Percentiles rank a stretch among this genome's conserved stretches.
Conservation (phyloP, 2,329 filamentous ascomycete genomes). For the Ceratocystis smalleyi region DNA sequence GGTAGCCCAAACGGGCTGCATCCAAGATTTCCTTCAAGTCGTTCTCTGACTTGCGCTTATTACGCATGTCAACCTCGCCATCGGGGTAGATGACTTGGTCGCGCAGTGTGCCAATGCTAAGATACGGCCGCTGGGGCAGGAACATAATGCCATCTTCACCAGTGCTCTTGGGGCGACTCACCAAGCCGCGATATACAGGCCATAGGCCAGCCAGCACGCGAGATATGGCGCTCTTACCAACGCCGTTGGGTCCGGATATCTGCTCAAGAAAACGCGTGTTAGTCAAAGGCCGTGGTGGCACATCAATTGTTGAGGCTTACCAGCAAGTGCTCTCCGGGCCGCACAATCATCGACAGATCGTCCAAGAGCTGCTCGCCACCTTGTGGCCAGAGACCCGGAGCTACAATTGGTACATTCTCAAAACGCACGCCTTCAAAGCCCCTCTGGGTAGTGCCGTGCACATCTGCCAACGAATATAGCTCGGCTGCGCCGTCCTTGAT, state of each 20-base stretch:
- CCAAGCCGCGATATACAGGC: slow-evolving; percentile 87
- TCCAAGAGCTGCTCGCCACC: slow-evolving; percentile 87
- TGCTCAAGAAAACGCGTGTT: slow-evolving; percentile 19
- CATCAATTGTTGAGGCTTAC: slow-evolving; percentile 25
- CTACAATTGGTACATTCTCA: slow-evolving; percentile 84
- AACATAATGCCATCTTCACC: slow-evolving; percentile 96
- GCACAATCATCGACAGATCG: slow-evolving; percentile 74
- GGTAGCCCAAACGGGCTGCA: slow-evolving; percentile 71
- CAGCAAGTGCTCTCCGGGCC: slow-evolving; percentile 78
- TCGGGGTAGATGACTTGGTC: slow-evolving; percentile 98
- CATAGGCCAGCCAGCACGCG: slow-evolving; percentile 83
- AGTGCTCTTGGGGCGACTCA: slow-evolving; percentile 65
- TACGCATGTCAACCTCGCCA: slow-evolving; percentile 83
- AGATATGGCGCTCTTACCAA: slow-evolving; percentile 79
- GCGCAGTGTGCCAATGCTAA: slow-evolving; percentile 78
- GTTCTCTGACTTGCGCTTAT: slow-evolving; percentile 55
- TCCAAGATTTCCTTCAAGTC: slow-evolving; percentile 68
- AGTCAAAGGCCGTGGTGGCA: background rate
- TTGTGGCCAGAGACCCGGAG: slow-evolving; percentile 71
- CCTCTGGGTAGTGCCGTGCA: slow-evolving; percentile 84
- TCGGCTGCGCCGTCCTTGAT: slow-evolving; percentile 53
- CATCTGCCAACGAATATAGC: slow-evolving; percentile 75
- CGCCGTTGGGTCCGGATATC: slow-evolving; percentile 88
- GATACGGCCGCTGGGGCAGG: slow-evolving; percentile 81
- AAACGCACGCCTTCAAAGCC: slow-evolving; percentile 89